phyloP scores from a whole-genome alignment of 768 basidiomycete genomes.

The Boletus tylopilopsis region DNA sequence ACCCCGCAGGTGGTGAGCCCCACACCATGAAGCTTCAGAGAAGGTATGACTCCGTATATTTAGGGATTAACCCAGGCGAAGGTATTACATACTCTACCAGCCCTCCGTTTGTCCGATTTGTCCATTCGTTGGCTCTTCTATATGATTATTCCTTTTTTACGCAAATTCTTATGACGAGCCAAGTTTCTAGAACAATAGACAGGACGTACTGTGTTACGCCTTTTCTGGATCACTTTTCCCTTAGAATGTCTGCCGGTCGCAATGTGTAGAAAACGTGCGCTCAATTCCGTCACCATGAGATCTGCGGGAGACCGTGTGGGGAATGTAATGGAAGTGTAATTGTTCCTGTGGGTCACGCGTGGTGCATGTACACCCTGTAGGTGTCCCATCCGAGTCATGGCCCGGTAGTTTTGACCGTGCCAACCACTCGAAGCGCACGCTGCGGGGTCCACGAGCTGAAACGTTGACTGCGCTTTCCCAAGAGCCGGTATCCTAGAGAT shows the following conservation, averaged over 20 bases:
- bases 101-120: conserved; percentile 20
- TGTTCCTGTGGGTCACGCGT: conserved; percentile 9
- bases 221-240: conserved; percentile 7
- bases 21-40: conserved; percentile 27
- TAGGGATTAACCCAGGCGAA: conserved; percentile 24
- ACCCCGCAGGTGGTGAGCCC: conserved; percentile 35
- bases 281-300: conserved; percentile 8
- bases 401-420: background rate
- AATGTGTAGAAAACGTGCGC: conserved; percentile 16
- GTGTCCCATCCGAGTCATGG: background rate
- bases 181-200: conserved; percentile 27
- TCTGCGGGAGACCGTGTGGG: conserved; percentile 12
- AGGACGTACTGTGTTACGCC: conserved; percentile 8
- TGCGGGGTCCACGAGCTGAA: background rate
- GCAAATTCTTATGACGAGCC: conserved; percentile 20
- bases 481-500: conserved; percentile 1
- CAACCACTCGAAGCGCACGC: no score
- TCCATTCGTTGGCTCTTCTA: conserved; percentile 35
- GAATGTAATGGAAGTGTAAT: conserved; percentile 18
- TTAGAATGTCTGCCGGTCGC: conserved; percentile 13
- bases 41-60: conserved; percentile 30
- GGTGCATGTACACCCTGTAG: background rate
- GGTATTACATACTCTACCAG: conserved; percentile 20
- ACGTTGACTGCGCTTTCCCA: background rate
- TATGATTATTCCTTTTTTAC: conserved; percentile 38